Base-by-base conservation (phyloP, 257 asterid species). In the Solanum medicagineum region DNA sequence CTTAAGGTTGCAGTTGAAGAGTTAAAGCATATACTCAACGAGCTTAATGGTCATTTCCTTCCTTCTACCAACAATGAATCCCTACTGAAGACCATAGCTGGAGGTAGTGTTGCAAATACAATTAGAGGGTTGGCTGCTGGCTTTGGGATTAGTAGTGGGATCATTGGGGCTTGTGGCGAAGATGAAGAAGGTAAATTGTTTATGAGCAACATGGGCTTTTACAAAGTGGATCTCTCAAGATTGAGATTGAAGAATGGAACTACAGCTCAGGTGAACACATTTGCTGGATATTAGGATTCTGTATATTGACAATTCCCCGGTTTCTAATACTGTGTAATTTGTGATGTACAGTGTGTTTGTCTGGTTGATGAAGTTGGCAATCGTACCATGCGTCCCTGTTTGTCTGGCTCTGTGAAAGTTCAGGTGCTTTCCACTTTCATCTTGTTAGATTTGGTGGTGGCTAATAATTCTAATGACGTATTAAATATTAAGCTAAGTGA, bases 351-450 rank as follows among this genome's bases (percentile, higher is more conserved):
- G 99, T 97, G 99, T 87, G 95, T 97, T 89, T 97, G 99, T 93
- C 90, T 97, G 88, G 99, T 97, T 83, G 98, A 97, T 87, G 97
- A 95, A 83, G 57, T 87, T 68, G 99, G 97, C 62, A 97, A 97
- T 85, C 98, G 99, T 59, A 97, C 99, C 74, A 93, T 97, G 99
- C 90, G 99, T 69, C 99, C 99, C 9, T 97, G 98, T 89, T 94
- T 97, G 83, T 90, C 98, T 9, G 90, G 89, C 88, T 94, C 98
- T 14, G 96, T 91, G 53, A 97, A 95, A 94, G 93, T 97, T 90
- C 95, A 97, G 99, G 99, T 95, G 86, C 85, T 66, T 86, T 65
- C 42, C 26, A 12, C 69, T 68, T 85, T 74, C 32, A n/a, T 59
- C 49, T 73, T 53, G 84, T 84, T 44, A 32, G n/a, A 69, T 10